These are phyloP conservation scores for Mycena vitilis DNA, from an alignment of 768 basidiomycete species.

Conservation along the genomic window DNA sequence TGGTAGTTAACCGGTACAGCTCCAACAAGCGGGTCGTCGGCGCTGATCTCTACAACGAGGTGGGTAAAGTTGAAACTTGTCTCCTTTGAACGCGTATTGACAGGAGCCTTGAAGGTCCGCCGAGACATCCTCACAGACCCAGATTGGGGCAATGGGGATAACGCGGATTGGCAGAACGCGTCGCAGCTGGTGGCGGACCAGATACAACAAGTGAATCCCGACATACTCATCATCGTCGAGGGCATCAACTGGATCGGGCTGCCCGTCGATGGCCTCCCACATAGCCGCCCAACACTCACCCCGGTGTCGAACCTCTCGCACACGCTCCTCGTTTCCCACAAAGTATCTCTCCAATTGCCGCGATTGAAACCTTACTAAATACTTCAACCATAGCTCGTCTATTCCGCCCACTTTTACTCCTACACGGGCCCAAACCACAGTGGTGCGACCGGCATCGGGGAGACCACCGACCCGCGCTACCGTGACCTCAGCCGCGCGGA, in stretches of 20 bases:
- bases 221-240: constrained; percentile 36
- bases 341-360: constrained; percentile 10
- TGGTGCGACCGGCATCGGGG: constrained; percentile 33
- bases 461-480: constrained; percentile 33
- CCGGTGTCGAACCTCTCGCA: constrained; percentile 29
- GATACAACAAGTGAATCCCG: constrained; percentile 29
- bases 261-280: constrained; percentile 35
- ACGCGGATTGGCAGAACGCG: constrained; percentile 32
- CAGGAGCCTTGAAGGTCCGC: constrained; percentile 14
- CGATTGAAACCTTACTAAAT: not conserved
- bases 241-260: constrained; percentile 36
- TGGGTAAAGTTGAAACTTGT: not conserved
- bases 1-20: constrained; percentile 30
- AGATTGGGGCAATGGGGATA: constrained; percentile 29
- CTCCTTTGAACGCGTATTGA: not conserved
- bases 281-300: constrained; percentile 30
- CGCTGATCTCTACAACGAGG: constrained; percentile 29
- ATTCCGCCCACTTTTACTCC: constrained; percentile 34
- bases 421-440: constrained; percentile 37
- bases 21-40: constrained; percentile 27
- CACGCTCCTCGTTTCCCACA: constrained; percentile 28
- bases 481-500: constrained; percentile 26
- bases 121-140: constrained; percentile 32
- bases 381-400: constrained; percentile 24
- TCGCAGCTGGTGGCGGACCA: constrained; percentile 27